Percentiles rank a stretch among this genome's conserved stretches.
These are phyloP conservation scores for Pseudogymnoascus destructans DNA, from an alignment of 2,329 filamentous ascomycete species.

Conservation along the genomic window DNA sequence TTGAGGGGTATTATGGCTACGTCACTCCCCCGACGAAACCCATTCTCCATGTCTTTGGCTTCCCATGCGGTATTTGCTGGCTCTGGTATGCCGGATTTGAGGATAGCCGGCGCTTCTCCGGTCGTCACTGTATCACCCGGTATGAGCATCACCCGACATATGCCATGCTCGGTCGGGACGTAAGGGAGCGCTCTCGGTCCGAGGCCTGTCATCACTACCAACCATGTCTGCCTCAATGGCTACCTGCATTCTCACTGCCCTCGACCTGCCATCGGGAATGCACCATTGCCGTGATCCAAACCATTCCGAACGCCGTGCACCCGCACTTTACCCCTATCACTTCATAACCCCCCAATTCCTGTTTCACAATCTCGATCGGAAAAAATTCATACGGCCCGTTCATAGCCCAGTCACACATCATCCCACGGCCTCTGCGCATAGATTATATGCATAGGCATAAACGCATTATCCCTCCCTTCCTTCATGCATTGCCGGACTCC, in stretches of 20 bases:
- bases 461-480: constrained; percentile 21
- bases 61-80: constrained; percentile 1
- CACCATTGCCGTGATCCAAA: not conserved
- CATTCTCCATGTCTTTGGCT: not conserved
- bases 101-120: not conserved
- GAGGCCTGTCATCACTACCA: not conserved
- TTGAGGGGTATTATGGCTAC: not conserved
- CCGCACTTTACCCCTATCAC: not conserved
- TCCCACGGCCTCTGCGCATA: constrained; percentile 12
- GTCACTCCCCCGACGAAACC: not conserved
- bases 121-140: not conserved
- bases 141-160: not conserved
- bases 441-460: constrained; percentile 11
- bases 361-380: not conserved
- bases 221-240: not conserved
- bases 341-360: not conserved
- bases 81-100: not conserved
- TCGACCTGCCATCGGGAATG: not conserved
- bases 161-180: not conserved
- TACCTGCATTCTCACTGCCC: not conserved
- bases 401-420: not conserved
- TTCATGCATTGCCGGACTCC: constrained; percentile 36
- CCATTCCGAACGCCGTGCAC: not conserved
- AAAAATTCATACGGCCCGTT: not conserved
- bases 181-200: not conserved